Base-by-base conservation (phyloP, 2,329 filamentous ascomycete genomes). In the Neophaeococcomyces mojaviensis region DNA sequence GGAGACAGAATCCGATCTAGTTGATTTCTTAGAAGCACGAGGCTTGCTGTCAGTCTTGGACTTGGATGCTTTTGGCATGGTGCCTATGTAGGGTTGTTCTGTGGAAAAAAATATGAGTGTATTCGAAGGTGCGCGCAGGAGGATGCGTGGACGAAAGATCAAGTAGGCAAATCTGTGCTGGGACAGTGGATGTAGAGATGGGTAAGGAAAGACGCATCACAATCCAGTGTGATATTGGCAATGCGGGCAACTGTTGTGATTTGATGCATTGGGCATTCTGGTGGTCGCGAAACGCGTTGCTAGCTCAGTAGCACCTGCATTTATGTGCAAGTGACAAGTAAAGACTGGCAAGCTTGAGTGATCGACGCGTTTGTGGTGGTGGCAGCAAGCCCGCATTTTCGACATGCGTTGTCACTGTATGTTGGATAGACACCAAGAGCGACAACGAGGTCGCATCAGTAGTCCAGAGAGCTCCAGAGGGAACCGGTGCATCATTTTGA, bases 341-440 rank as follows among this genome's bases (percentile, higher is more conserved):
- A 28, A 28, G 24, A 28, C 24, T 10, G 24, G 37, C 37, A 24
- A 10, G 8, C 7, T 39, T 20, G 37, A 24, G 8, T 19, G 9
- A 26, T 16, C n/a, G 22, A 44, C 41, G 41, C 41, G 41, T 44
- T 45, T 45, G 41, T 46, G 45, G 51, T 52, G 49, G 61, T 64
- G 42, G 65, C 67, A 4, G 63, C 79, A 20, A 61, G 59, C n/a
- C n/a, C 61, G 61, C n/a, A 34, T 42, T 40, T 13, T n/a, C 44
- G 33, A 36, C 39, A 10, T 33, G 49, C 42, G 43, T 44, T 47
- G 50, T 39, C 46, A 46, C 46, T 48, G 40, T 32, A 34, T 18
- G 33, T 10, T 19, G 18, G 20, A 30, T 13, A 33, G 18, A 33
- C 20, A 32, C 56, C 61, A 10, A 53, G 55, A 8, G 38, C 54